Evolutionary conservation across 1,284 basidiomycete species (phyloP), one percentile per base, ranked within the genome.

Genomic region (Chalciporus sp.): DNA sequence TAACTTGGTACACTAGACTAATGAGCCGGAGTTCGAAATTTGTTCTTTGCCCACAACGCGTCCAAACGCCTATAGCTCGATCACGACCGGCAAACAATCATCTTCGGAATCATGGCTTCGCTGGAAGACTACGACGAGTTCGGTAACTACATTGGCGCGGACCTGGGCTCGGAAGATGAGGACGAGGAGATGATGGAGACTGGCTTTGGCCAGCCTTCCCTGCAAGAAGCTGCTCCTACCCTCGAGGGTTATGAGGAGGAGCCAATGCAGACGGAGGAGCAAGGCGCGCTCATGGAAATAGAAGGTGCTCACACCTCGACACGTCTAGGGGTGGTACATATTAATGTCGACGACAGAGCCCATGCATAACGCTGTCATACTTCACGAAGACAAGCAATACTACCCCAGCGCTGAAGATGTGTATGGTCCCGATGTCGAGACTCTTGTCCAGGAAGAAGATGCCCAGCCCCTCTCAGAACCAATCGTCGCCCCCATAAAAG

Each of bases 341-440:
- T 39, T 37, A 27, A 53, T 39, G 16, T 43, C 52, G 42, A 49
- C 52, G 56, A 49, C 59, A 88, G 89, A 86, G 67, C 86, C 88
- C 44, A 71, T 80, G 39, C 88, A 91, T 59, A 94, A 92, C 62
- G 94, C 95, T 47, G 92, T 98, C 28, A 74, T 98, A 44, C 77
- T 98, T 52, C 96, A 99, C 67, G 97, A 99, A 71, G 92, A 99
- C 77, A 99, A 99, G 74, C 91, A 95, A 72, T 99, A 99, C 76
- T 99, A 99, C 69, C 94, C 94, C 8, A 90, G 90, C 11, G 97
- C 97, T 0, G 80, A 81, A 51, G 94, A 98, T 47, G 86, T 96
- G 1, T 99, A 99, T 70, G 97, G 96, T 8, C 81, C 86, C 43
- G 96, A 90, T 55, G 96, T 99, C 20, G 96, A 99, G 75, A 92